Evolutionary conservation across 2,329 filamentous ascomycete species (phyloP).

Genomic region (Diaporthe vaccinii): DNA sequence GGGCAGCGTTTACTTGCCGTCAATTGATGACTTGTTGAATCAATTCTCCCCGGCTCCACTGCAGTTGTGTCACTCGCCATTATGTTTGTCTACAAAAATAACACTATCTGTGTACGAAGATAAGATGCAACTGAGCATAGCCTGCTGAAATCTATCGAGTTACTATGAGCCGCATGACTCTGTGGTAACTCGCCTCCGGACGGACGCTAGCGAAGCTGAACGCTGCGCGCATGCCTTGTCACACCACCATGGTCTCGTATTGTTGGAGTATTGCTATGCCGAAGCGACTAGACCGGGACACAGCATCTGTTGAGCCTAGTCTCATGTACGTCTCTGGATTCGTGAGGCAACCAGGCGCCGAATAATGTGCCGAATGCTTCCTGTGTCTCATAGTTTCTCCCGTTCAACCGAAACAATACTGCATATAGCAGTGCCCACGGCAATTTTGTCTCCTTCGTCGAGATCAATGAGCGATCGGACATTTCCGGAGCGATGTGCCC

Average conservation of each 20-base stretch:
- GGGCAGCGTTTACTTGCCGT: background rate
- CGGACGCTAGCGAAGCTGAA: slow-evolving; percentile 13
- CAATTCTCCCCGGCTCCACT: background rate
- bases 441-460: slow-evolving; percentile 67
- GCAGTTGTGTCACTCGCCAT: background rate
- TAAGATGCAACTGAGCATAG: background rate
- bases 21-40: background rate
- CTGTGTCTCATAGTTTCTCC: slow-evolving; percentile 32
- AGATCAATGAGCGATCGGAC: slow-evolving; percentile 67
- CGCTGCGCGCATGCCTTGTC: slow-evolving; percentile 17
- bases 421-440: slow-evolving; percentile 64
- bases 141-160: background rate
- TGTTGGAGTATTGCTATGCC: slow-evolving; percentile 27
- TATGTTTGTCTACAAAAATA: background rate
- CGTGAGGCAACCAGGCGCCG: background rate
- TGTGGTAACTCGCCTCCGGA: slow-evolving; percentile 18
- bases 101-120: background rate
- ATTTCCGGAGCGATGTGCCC: slow-evolving; percentile 60
- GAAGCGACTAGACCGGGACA: slow-evolving; percentile 20
- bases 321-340: background rate
- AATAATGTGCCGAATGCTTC: background rate
- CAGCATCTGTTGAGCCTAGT: slow-evolving; percentile 6
- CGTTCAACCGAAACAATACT: slow-evolving; percentile 26
- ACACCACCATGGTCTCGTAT: slow-evolving; percentile 26
- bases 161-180: slow-evolving; percentile 4